Conservation (phyloP, 768 basidiomycete species). For the Rhodosporidiobolus sp. region DNA sequence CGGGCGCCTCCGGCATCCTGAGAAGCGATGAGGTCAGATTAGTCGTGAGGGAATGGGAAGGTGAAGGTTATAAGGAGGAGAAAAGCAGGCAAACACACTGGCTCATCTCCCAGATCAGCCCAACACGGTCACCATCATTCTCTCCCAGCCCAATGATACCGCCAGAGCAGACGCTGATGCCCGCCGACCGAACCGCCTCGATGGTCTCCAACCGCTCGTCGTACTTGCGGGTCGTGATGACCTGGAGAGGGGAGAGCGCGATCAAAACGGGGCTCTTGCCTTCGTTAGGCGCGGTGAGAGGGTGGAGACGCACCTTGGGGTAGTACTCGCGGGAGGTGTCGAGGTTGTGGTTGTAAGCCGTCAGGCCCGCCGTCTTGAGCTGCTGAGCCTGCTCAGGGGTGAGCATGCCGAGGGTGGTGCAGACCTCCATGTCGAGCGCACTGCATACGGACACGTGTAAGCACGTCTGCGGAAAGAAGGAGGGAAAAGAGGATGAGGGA, state of each 20-base stretch:
- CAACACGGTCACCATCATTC: slow-evolving; percentile 80
- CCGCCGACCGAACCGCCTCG: slow-evolving; percentile 82
- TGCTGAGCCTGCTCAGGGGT: slow-evolving; percentile 85
- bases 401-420: slow-evolving; percentile 97
- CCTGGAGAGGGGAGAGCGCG: slow-evolving; percentile 55
- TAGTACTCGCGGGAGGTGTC: slow-evolving; percentile 98
- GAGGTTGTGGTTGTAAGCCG: slow-evolving; percentile 97
- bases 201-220: slow-evolving; percentile 91
- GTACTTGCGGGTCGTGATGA: slow-evolving; percentile 90
- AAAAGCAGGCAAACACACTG: slow-evolving; percentile 58
- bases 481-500: background rate
- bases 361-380: slow-evolving; percentile 91
- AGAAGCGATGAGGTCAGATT: background rate
- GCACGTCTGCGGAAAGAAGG: background rate
- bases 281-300: background rate
- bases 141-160: slow-evolving; percentile 95
- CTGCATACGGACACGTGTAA: slow-evolving; percentile 52
- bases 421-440: slow-evolving; percentile 98
- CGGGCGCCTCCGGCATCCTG: slow-evolving; percentile 94
- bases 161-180: slow-evolving; percentile 94
- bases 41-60: background rate
- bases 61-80: background rate
- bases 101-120: slow-evolving; percentile 88
- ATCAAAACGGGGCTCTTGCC: too few relatives aligned
- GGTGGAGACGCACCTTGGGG: slow-evolving; percentile 62